Conservation (phyloP, 2,329 filamentous ascomycete species). For the Delphinella strobiligena region DNA sequence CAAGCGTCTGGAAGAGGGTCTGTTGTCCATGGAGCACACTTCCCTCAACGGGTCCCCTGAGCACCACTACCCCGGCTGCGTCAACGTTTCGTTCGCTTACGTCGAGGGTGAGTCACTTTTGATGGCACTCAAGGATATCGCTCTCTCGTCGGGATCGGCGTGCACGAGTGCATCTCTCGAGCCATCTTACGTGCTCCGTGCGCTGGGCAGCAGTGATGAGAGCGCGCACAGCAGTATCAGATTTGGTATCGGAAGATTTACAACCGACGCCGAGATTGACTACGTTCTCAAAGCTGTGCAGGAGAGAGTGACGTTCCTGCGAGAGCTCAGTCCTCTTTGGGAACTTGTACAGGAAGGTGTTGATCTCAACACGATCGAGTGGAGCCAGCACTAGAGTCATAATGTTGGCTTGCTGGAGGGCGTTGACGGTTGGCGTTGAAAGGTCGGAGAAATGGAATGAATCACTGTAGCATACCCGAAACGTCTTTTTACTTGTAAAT, state of each 20-base stretch:
- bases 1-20: slow-evolving; percentile 67
- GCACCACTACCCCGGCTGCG: slow-evolving; percentile 86
- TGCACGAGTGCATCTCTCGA: slow-evolving; percentile 96
- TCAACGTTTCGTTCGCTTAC: slow-evolving; percentile 97
- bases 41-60: slow-evolving; percentile 74
- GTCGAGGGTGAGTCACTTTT: slow-evolving; percentile 95
- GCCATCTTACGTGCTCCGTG: slow-evolving; percentile 89
- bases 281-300: slow-evolving; percentile 91
- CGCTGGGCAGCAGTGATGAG: slow-evolving; percentile 91
- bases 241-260: slow-evolving; percentile 95
- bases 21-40: slow-evolving; percentile 85
- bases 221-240: slow-evolving; percentile 95
- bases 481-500: not conserved
- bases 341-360: slow-evolving; percentile 95
- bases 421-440: not conserved
- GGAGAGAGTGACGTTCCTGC: slow-evolving; percentile 81
- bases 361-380: slow-evolving; percentile 91
- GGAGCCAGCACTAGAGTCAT: slow-evolving; percentile 74
- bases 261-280: slow-evolving; percentile 88
- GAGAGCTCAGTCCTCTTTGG: slow-evolving; percentile 92
- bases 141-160: slow-evolving; percentile 87
- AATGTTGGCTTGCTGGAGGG: too few species aligned
- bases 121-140: slow-evolving; percentile 98
- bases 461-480: slow-evolving; percentile 1
- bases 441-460: not conserved